These are phyloP conservation scores for Danielia reshetovae DNA, from an alignment of 805 yeast species.

Conservation along the genomic window DNA sequence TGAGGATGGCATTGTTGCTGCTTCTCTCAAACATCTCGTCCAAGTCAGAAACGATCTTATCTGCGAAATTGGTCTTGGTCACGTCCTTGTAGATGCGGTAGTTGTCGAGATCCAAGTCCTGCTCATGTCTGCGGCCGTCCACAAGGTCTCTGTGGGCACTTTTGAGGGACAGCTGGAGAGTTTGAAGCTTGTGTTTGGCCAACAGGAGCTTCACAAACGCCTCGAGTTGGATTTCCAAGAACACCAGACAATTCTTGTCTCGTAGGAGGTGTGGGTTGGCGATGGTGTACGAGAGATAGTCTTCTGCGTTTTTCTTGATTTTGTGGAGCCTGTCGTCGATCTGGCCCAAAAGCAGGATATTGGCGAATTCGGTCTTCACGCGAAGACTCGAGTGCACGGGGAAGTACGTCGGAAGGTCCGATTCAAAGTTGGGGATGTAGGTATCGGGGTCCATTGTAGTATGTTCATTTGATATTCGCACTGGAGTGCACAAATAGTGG, in stretches of 20 bases:
- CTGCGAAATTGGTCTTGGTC: constrained; percentile 12
- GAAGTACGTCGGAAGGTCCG: constrained; percentile 11
- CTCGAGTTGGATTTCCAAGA: constrained; percentile 7
- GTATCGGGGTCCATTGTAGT: not conserved
- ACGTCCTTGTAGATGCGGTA: constrained; percentile 5
- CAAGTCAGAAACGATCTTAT: constrained; percentile 6
- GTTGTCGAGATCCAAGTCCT: constrained; percentile 10
- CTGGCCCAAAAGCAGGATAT: constrained; percentile 5
- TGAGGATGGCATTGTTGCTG: constrained; percentile 1
- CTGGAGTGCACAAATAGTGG: too few relatives aligned
- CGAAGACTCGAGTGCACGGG: constrained; percentile 14
- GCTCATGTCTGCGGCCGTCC: constrained; percentile 10
- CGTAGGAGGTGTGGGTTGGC: constrained; percentile 9
- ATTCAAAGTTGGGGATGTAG: constrained; percentile 10
- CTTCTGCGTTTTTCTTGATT: constrained; percentile 6
- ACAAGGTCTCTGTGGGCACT: constrained; percentile 7
- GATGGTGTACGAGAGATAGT: constrained; percentile 7
- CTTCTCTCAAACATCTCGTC: constrained; percentile 1
- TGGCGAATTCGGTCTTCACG: constrained; percentile 11
- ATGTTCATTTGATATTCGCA: too few relatives aligned
- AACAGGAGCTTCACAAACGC: constrained; percentile 7
- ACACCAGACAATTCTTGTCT: constrained; percentile 3
- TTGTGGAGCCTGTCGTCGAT: constrained; percentile 11
- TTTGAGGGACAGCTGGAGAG: constrained; percentile 9
- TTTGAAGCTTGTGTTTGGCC: constrained; percentile 9